A percentile compares a stretch with the other conserved stretches of the same genome.
phyloP scores from a whole-genome alignment of 305 asterid genomes.

The Rubia peregrina region DNA sequence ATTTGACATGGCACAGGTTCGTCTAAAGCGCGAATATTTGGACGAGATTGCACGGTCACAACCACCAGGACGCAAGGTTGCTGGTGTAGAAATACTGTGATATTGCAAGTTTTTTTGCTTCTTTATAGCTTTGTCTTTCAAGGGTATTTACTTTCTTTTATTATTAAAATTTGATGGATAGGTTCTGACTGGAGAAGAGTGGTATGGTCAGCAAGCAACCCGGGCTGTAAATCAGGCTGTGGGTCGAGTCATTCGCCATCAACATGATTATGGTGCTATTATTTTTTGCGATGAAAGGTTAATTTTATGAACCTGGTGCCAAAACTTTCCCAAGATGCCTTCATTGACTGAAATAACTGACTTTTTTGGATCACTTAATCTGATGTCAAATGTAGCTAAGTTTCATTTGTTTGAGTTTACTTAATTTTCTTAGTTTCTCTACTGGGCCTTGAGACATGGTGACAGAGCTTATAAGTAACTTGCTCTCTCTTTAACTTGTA shows the following conservation, averaged over 20 bases:
- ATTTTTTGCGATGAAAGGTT: conserved; percentile 94
- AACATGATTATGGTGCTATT: conserved; percentile 95
- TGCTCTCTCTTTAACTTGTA: neutral
- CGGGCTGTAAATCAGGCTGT: conserved; percentile 99
- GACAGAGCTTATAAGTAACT: neutral
- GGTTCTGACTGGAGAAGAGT: conserved; percentile 90
- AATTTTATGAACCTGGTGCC: neutral
- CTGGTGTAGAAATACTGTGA: conserved; percentile 10
- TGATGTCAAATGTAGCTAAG: neutral
- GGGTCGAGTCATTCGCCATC: conserved; percentile 98
- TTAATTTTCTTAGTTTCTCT: neutral
- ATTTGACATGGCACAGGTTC: conserved; percentile 53
- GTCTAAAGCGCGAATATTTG: conserved; percentile 94
- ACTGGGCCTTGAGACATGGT: neutral
- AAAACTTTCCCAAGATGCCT: neutral
- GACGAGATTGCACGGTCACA: conserved; percentile 55
- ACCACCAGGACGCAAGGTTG: conserved; percentile 53
- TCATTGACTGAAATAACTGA: neutral
- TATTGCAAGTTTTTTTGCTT: neutral
- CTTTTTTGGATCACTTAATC: neutral
- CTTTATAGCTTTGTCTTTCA: conserved; percentile 2
- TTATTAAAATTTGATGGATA: conserved; percentile 23
- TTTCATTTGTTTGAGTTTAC: neutral
- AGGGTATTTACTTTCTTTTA: neutral
- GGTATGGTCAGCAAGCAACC: conserved; percentile 96